phyloP scores from a whole-genome alignment of 1,284 basidiomycete genomes.

The Cutaneotrichosporon sp. region DNA sequence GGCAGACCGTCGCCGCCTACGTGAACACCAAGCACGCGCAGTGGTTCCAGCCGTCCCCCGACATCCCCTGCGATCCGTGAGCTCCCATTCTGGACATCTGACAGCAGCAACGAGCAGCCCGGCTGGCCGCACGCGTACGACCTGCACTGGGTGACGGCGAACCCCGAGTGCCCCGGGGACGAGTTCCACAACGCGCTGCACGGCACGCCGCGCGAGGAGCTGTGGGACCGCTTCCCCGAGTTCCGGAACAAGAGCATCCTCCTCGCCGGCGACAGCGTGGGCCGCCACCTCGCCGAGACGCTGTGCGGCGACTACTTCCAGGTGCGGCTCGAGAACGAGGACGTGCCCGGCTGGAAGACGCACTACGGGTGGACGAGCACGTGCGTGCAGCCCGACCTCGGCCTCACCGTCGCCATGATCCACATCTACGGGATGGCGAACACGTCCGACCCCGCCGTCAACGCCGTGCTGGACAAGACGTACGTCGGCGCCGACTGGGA shows the following conservation, averaged over 20 bases:
- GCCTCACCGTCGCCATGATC: conserved; percentile 3
- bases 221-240: conserved; percentile 9
- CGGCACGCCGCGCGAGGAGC: background rate
- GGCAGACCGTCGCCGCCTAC: background rate
- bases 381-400: conserved; percentile 1
- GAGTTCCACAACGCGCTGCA: background rate
- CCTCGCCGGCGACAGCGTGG: conserved; percentile 9
- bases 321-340: background rate
- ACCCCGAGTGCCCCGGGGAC: conserved; percentile 8
- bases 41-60: background rate
- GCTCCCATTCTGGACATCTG: too few species aligned
- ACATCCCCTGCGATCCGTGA: conserved; percentile 8
- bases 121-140: background rate
- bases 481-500: conserved; percentile 11
- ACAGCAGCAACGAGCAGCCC: conserved; percentile 3
- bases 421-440: conserved; percentile 15
- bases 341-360: background rate
- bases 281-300: conserved; percentile 7
- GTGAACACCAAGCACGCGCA: background rate
- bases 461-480: conserved; percentile 11
- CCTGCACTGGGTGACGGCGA: background rate
- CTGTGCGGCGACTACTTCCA: background rate
- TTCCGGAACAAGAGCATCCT: conserved; percentile 11
- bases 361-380: conserved; percentile 9
- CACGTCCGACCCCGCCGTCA: conserved; percentile 7